These are phyloP conservation scores for Aphanomyces astaci DNA, from an alignment of 352 stramenopile genomes.

Conservation along the genomic window DNA sequence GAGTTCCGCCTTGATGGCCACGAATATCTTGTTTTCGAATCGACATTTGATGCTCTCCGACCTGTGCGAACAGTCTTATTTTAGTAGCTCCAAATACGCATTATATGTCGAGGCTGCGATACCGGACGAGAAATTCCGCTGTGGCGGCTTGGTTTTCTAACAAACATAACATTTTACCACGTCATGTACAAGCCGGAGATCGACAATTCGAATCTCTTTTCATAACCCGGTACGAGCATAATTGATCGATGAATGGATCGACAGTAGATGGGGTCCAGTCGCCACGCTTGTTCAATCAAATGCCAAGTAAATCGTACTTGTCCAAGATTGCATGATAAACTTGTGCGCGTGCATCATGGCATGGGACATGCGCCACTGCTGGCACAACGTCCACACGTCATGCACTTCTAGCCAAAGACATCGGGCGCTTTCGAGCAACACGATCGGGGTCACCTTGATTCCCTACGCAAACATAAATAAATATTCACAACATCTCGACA, in stretches of 20 bases:
- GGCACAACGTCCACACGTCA: slow-evolving; percentile 40
- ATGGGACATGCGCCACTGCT: slow-evolving; percentile 39
- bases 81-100: too few relatives aligned
- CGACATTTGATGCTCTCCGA: slow-evolving; percentile 4
- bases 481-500: neutral
- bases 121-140: slow-evolving; percentile 8
- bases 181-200: too few relatives aligned
- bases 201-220: too few relatives aligned
- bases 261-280: too few relatives aligned
- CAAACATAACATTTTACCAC: neutral
- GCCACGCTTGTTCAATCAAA: neutral
- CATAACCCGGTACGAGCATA: too few relatives aligned
- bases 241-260: too few relatives aligned
- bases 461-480: slow-evolving; percentile 20
- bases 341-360: slow-evolving; percentile 57
- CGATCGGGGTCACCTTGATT: slow-evolving; percentile 52
- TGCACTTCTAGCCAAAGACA: slow-evolving; percentile 48
- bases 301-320: neutral
- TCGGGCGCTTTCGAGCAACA: slow-evolving; percentile 35
- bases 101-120: neutral
- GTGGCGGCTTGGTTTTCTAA: slow-evolving; percentile 5
- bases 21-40: slow-evolving; percentile 20
- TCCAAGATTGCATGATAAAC: slow-evolving; percentile 58
- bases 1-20: slow-evolving; percentile 1
- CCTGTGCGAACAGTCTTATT: too few relatives aligned